These are phyloP conservation scores for Immersiella caudata DNA, from an alignment of 495 filamentous ascomycete species.

Conservation along the genomic window DNA sequence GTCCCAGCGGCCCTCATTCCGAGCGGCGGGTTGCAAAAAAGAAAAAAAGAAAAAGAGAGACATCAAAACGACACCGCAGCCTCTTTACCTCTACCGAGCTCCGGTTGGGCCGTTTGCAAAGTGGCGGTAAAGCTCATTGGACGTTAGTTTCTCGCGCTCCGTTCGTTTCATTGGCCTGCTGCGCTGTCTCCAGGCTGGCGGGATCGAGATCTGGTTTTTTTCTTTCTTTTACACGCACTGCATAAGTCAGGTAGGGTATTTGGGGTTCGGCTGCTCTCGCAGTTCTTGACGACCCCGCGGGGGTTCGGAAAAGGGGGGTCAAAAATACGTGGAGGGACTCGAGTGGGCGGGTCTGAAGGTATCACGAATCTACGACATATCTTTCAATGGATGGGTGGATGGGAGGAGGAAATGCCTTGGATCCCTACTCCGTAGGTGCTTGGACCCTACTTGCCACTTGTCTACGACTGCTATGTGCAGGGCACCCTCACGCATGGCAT, in stretches of 20 bases:
- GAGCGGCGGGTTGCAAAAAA: not conserved
- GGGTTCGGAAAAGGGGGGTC: not conserved
- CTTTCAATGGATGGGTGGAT: no score
- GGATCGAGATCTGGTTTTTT: not conserved
- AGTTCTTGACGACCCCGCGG: not conserved
- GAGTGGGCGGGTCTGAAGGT: not conserved
- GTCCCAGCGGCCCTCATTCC: not conserved
- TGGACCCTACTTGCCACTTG: not conserved
- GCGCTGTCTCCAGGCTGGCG: not conserved
- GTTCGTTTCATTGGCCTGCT: not conserved
- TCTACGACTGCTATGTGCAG: not conserved
- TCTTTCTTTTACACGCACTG: not conserved
- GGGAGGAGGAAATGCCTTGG: no score
- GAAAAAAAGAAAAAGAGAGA: not conserved
- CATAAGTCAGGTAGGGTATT: not conserved
- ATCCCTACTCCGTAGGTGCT: not conserved
- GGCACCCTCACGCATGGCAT: not conserved
- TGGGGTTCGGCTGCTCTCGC: not conserved
- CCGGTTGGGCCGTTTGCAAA: not conserved
- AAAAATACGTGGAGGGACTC: constrained; percentile 5
- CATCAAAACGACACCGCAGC: not conserved
- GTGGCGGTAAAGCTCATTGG: constrained; percentile 13
- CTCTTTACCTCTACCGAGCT: not conserved
- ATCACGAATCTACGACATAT: not conserved
- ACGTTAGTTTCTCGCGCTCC: not conserved